Evolutionary conservation across 2,329 filamentous ascomycete species (phyloP).

Genomic region (Hypocrella siamensis): DNA sequence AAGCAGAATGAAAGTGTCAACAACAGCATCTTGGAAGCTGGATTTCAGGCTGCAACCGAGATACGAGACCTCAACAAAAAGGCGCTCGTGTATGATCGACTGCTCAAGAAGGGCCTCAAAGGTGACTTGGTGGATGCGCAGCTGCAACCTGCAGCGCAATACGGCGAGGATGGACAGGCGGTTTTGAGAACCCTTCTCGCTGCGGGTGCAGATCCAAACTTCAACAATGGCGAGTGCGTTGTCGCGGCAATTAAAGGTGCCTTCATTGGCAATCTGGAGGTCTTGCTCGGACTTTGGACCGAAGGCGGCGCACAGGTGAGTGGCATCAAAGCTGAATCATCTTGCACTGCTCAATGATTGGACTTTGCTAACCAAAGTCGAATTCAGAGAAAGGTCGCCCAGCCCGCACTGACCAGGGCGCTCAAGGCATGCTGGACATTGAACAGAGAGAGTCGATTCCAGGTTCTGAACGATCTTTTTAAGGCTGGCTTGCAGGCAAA

Average conservation of each 20-base stretch:
- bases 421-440: slow-evolving; percentile 39
- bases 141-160: slow-evolving; percentile 35
- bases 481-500: slow-evolving; percentile 30
- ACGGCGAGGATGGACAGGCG: slow-evolving; percentile 29
- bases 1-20: slow-evolving; percentile 21
- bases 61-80: slow-evolving; percentile 32
- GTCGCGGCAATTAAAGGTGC: slow-evolving; percentile 37
- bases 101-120: slow-evolving; percentile 32
- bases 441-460: slow-evolving; percentile 28
- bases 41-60: slow-evolving; percentile 39
- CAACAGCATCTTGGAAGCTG: slow-evolving; percentile 28
- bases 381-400: slow-evolving; percentile 27
- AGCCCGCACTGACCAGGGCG: slow-evolving; percentile 29
- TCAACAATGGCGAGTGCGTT: slow-evolving; percentile 37
- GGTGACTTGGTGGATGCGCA: slow-evolving; percentile 37
- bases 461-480: slow-evolving; percentile 33
- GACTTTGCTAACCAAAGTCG: slow-evolving; percentile 2
- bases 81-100: slow-evolving; percentile 31
- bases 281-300: slow-evolving; percentile 32
- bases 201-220: slow-evolving; percentile 38
- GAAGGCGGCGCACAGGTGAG: slow-evolving; percentile 25
- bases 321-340: too few species aligned
- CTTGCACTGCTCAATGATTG: slow-evolving; percentile 2
- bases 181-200: slow-evolving; percentile 34
- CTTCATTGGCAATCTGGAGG: slow-evolving; percentile 30